phyloP scores from a whole-genome alignment of 176 grass and related monocot species.

The Puccinellia tenuiflora region DNA sequence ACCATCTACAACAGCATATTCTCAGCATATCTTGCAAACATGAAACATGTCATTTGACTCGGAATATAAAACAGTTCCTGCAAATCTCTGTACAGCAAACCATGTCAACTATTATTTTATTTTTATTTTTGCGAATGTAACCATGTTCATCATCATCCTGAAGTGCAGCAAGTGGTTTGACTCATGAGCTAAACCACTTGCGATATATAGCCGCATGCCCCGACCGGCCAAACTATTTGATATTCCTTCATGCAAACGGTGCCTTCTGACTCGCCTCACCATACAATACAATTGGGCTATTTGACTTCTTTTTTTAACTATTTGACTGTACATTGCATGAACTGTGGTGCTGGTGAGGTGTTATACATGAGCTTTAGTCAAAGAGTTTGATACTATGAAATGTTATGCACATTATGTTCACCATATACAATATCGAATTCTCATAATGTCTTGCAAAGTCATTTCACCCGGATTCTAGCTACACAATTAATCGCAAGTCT shows the following conservation, averaged over 20 bases:
- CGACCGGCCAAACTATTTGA: neutral
- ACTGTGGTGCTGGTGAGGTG: neutral
- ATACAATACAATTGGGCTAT: neutral
- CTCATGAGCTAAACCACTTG: neutral
- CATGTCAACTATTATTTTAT: too few species aligned
- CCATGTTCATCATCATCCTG: constrained; percentile 14
- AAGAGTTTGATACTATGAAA: neutral
- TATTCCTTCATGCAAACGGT: neutral
- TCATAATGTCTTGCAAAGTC: neutral
- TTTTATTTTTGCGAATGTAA: neutral
- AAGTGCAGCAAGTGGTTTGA: too few species aligned
- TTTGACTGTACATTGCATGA: constrained; percentile 25
- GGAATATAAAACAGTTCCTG: neutral
- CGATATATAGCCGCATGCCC: neutral
- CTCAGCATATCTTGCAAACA: neutral
- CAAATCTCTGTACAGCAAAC: neutral
- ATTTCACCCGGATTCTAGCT: neutral
- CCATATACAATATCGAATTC: neutral
- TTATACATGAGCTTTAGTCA: neutral
- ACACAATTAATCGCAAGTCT: neutral
- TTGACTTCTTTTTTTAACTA: constrained; percentile 18
- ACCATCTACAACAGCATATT: neutral
- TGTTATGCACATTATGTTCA: neutral
- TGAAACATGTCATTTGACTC: neutral
- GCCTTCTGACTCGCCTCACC: neutral